Percentiles rank a stretch among this genome's conserved stretches.
Conservation (phyloP, 768 basidiomycete genomes). For the Cyclocybe cylindracea region DNA sequence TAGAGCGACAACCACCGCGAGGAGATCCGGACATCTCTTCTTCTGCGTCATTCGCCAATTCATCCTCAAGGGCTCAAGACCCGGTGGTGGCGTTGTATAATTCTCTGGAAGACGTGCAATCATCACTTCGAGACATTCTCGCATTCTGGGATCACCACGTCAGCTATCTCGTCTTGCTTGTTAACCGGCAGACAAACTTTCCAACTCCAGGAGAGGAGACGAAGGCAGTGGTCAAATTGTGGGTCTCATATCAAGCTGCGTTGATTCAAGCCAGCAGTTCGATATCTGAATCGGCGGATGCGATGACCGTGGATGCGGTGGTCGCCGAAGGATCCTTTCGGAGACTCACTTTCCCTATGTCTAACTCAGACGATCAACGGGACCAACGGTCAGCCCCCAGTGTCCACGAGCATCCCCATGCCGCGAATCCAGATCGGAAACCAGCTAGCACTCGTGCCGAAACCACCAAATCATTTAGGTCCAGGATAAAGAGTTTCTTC, state of each 20-base stretch:
- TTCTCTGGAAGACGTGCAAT: constrained; percentile 14
- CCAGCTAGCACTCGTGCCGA: too few species aligned
- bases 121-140: constrained; percentile 16
- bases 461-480: too few species aligned
- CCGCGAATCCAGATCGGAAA: too few species aligned
- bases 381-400: too few species aligned
- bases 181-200: constrained; percentile 18
- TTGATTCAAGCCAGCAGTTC: constrained; percentile 21
- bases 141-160: constrained; percentile 24
- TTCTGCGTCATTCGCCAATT: too few species aligned
- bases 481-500: too few species aligned
- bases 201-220: constrained; percentile 19
- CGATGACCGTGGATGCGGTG: constrained; percentile 15
- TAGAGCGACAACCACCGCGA: too few species aligned
- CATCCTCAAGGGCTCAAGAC: background rate
- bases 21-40: too few species aligned
- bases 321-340: background rate
- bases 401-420: too few species aligned
- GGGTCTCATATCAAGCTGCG: constrained; percentile 18
- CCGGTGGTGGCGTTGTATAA: constrained; percentile 8
- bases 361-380: too few species aligned
- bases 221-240: constrained; percentile 14
- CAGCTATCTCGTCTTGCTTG: constrained; percentile 14
- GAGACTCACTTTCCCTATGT: background rate
- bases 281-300: constrained; percentile 20